A percentile compares a stretch with the other conserved stretches of the same genome.
These are phyloP conservation scores for Ananas comosus DNA, from an alignment of 176 grass and related monocot genomes.

Conservation along the genomic window DNA sequence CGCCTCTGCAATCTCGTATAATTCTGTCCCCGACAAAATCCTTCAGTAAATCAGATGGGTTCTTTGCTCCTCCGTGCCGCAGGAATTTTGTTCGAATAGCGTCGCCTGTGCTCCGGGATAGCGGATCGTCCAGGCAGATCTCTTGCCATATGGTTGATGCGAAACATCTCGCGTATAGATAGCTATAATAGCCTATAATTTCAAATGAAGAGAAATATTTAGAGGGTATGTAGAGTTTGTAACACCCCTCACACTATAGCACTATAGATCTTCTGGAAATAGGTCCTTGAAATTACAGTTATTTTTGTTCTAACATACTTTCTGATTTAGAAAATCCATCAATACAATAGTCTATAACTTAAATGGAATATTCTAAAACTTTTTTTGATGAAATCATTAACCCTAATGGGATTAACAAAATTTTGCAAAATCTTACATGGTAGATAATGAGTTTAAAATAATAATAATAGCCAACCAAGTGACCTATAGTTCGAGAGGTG, in stretches of 20 bases:
- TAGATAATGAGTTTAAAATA: too few species aligned
- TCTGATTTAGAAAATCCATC: too few species aligned
- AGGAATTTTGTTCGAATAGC: slow-evolving; percentile 52
- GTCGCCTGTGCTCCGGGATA: slow-evolving; percentile 52
- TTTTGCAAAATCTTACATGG: too few species aligned
- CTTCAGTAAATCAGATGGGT: slow-evolving; percentile 59
- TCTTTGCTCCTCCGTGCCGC: slow-evolving; percentile 54
- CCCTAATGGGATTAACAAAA: background rate
- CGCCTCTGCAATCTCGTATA: slow-evolving; percentile 41
- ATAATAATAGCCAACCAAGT: too few species aligned
- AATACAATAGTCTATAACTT: too few species aligned
- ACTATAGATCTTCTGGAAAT: background rate
- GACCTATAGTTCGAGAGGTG: too few species aligned
- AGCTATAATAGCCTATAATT: slow-evolving; percentile 79
- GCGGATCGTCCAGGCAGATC: slow-evolving; percentile 56
- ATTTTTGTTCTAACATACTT: too few species aligned
- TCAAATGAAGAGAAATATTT: background rate
- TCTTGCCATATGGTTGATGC: slow-evolving; percentile 86
- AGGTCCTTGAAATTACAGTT: background rate
- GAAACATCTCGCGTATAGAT: slow-evolving; percentile 93
- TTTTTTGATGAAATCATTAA: background rate
- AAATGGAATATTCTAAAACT: too few species aligned
- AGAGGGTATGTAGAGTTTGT: background rate
- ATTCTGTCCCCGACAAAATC: slow-evolving; percentile 54
- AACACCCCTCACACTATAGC: background rate